Percentiles rank a stretch among this genome's conserved stretches.
Evolutionary conservation across 169 alveolate genomes (phyloP).

Genomic region (Cryptosporidium xiaoi): DNA sequence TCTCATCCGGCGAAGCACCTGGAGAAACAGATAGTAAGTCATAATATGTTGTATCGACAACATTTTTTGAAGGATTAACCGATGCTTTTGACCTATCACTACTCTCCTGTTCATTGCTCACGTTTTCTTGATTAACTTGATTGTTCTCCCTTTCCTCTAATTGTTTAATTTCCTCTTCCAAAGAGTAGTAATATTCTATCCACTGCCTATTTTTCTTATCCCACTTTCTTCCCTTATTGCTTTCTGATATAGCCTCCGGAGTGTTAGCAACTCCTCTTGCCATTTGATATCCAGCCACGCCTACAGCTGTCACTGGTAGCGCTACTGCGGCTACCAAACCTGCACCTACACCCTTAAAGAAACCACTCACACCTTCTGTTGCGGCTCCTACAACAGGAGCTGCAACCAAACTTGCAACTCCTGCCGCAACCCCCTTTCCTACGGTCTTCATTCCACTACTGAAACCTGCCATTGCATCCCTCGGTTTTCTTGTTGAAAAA

Average conservation of each 20-base stretch:
- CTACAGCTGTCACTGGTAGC: constrained; percentile 87
- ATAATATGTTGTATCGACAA: constrained; percentile 86
- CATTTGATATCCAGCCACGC: constrained; percentile 90
- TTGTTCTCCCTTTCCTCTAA: constrained; percentile 54
- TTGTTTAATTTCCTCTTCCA: constrained; percentile 82
- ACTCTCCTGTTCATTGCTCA: constrained; percentile 5
- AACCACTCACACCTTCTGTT: constrained; percentile 89
- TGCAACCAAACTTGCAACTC: constrained; percentile 88
- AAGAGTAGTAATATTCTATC: constrained; percentile 84
- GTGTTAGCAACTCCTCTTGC: constrained; percentile 88
- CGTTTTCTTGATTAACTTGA: constrained; percentile 9
- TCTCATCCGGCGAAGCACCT: constrained; percentile 81
- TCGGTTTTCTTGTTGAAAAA: constrained; percentile 84
- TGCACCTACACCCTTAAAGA: constrained; percentile 90
- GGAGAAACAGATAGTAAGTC: constrained; percentile 85
- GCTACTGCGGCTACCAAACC: constrained; percentile 89
- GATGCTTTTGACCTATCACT: constrained; percentile 5
- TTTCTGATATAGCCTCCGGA: constrained; percentile 88
- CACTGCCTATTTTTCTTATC: constrained; percentile 87
- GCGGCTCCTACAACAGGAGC: constrained; percentile 90
- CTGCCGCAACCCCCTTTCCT: constrained; percentile 89
- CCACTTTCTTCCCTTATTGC: constrained; percentile 88
- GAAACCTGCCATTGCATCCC: constrained; percentile 87
- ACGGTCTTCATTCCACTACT: constrained; percentile 88
- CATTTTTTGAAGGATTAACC: constrained; percentile 58